Percentiles rank a stretch among this genome's conserved stretches.
Evolutionary conservation across 176 grass and related monocot species (phyloP).

Genomic region (Olyra latifolia): DNA sequence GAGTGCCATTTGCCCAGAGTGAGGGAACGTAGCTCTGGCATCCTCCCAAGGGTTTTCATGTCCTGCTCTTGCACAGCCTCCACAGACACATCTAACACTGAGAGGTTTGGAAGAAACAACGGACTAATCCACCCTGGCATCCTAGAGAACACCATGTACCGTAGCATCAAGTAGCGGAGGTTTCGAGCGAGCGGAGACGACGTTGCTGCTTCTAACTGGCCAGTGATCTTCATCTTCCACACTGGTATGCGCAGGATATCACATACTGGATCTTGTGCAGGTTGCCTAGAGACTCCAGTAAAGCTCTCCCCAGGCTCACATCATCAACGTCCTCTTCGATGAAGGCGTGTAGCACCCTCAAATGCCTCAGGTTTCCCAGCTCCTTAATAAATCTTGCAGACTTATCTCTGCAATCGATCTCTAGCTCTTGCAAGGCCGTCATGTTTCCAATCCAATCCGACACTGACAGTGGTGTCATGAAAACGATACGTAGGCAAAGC

Average conservation of each 20-base stretch:
- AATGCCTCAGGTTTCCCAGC: background rate
- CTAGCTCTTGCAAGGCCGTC: background rate
- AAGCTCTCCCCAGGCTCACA: background rate
- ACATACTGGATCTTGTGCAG: background rate
- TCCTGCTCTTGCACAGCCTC: too few species aligned
- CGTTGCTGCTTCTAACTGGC: background rate
- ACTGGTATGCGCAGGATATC: background rate
- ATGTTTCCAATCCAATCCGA: background rate
- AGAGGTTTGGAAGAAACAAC: too few species aligned
- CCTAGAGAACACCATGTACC: background rate
- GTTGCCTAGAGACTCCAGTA: background rate
- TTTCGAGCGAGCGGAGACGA: background rate
- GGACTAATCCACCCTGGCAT: background rate
- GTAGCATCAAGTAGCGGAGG: background rate
- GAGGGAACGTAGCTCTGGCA: too few species aligned
- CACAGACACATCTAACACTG: too few species aligned
- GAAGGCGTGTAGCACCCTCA: constrained; percentile 1
- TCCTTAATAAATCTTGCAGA: background rate
- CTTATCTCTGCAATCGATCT: too few species aligned
- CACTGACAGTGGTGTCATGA: background rate
- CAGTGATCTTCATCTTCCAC: background rate
- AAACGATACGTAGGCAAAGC: background rate
- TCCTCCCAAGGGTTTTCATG: too few species aligned
- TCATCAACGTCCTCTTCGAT: rapidly evolving
- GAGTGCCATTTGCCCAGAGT: rapidly evolving